Conservation (phyloP, 352 stramenopile genomes). For the Blastocystis sp. region DNA sequence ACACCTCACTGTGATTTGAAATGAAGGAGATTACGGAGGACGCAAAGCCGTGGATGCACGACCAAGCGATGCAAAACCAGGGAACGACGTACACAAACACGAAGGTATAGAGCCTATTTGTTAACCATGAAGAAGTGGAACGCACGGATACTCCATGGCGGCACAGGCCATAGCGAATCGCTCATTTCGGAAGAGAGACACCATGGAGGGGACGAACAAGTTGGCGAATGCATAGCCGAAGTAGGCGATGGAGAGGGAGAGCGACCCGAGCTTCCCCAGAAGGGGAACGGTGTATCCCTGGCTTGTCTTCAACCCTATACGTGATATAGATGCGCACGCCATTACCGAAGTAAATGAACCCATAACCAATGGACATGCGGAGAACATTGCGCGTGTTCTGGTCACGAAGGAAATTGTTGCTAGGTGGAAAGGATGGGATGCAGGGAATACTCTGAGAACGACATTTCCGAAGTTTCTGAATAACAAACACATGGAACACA, state of each 20-base stretch:
- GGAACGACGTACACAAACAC: constrained; percentile 68
- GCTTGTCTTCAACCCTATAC: constrained; percentile 59
- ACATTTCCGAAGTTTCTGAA: constrained; percentile 1
- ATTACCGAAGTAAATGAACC: constrained; percentile 69
- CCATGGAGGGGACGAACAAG: constrained; percentile 66
- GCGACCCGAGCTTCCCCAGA: constrained; percentile 44
- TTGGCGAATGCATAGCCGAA: constrained; percentile 69
- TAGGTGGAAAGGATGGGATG: background rate
- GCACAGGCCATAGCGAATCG: constrained; percentile 55
- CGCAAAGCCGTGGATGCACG: constrained; percentile 57
- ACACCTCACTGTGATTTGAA: background rate
- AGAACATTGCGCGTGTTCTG: constrained; percentile 57
- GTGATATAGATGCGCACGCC: background rate
- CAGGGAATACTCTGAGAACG: background rate
- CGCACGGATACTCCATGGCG: constrained; percentile 60
- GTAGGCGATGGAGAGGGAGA: constrained; percentile 66
- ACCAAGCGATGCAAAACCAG: constrained; percentile 65
- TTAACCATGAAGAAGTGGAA: background rate
- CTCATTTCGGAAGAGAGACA: constrained; percentile 64
- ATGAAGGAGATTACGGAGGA: background rate
- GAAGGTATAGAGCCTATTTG: constrained; percentile 52
- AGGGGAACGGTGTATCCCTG: constrained; percentile 65
- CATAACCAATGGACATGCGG: constrained; percentile 55
- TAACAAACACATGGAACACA: background rate
- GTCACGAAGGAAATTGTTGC: constrained; percentile 51